Evolutionary conservation across 345 rosid genomes (phyloP), one percentile per base, ranked within the genome.

Genomic region (Gossypium rotundifolium): DNA sequence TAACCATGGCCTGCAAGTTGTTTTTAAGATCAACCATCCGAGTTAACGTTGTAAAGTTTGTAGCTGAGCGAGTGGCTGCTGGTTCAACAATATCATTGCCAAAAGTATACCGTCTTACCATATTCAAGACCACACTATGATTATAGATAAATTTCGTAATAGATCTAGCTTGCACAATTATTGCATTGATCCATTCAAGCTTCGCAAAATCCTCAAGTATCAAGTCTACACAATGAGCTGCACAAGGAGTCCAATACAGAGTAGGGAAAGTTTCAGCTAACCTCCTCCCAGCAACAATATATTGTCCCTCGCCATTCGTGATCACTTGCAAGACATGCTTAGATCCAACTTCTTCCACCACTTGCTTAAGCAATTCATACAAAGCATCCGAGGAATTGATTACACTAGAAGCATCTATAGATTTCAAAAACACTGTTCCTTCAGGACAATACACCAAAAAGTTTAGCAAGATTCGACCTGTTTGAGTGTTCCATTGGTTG

Each of bases 201-300:
- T 89, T 88, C 29, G 79, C 71, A 40, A 95, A 85, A 66, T 91
- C 97, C 76, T 87, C 93, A 2, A 95, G 92, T 81, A 95, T 93
- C 82, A 84, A 78, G 83, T 89, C 93, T 40, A 91, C 74, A 80
- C 88, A 90, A 55, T 75, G 86, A 69, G 85, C 84, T 60, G 97
- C 91, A 80, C 98, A 93, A 66, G 98, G 96, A 76, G 93, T 86
- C 97, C 98, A 95, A 48, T 87, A 95, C 14, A 95, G 79, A 64
- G 85, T 81, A n/a, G 92, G 94, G 76, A 87, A 90, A 76, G 81
- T 82, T 71, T 87, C 89, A 82, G 88, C 85, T 77, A 95, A 71
- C 78, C 64, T 87, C 77, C 79, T 89, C 13, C 97, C 93, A 7
- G 89, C 94, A 67, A 77, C 80, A 9, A 78, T 51, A 57, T 87